A percentile compares a stretch with the other conserved stretches of the same genome.
Conservation (phyloP, 163 green algal genomes). For the Scenedesmus sp. region DNA sequence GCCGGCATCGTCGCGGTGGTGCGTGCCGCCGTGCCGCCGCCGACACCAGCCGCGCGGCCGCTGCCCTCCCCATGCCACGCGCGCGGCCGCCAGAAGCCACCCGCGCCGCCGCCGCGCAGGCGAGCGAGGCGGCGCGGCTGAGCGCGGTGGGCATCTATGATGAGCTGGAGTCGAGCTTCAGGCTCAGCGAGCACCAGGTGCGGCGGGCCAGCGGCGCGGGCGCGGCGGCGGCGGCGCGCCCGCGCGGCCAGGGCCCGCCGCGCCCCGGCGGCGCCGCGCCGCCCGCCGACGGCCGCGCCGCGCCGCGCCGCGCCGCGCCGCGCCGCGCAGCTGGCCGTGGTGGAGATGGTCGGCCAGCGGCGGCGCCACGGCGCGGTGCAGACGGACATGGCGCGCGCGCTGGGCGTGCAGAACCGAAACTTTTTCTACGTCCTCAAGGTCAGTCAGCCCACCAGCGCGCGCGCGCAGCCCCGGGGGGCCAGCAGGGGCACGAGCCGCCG, state of each 20-base stretch:
- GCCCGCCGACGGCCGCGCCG: no score
- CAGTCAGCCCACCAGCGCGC: no score
- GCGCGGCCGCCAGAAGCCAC: background rate
- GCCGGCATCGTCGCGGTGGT: constrained; percentile 45
- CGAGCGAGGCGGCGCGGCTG: constrained; percentile 47
- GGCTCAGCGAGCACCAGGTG: constrained; percentile 52
- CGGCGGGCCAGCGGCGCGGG: no score
- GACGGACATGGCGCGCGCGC: constrained; percentile 57
- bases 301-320: no score
- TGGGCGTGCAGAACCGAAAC: constrained; percentile 67
- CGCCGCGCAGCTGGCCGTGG: constrained; percentile 56
- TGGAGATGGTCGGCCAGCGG: constrained; percentile 54
- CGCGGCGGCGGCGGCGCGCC: no score
- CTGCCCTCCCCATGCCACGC: background rate
- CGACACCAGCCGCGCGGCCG: background rate
- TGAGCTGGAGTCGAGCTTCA: constrained; percentile 42
- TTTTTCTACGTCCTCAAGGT: constrained; percentile 81
- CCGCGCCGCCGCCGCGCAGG: no score
- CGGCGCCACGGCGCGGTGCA: constrained; percentile 61
- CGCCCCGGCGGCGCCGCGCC: no score
- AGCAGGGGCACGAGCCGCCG: constrained; percentile 3
- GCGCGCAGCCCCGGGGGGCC: constrained; percentile 24
- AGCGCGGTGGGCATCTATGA: constrained; percentile 67
- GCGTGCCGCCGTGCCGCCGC: no score
- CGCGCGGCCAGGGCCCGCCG: no score